phyloP scores from a whole-genome alignment of 345 rosid species.

The Turritis glabra region DNA sequence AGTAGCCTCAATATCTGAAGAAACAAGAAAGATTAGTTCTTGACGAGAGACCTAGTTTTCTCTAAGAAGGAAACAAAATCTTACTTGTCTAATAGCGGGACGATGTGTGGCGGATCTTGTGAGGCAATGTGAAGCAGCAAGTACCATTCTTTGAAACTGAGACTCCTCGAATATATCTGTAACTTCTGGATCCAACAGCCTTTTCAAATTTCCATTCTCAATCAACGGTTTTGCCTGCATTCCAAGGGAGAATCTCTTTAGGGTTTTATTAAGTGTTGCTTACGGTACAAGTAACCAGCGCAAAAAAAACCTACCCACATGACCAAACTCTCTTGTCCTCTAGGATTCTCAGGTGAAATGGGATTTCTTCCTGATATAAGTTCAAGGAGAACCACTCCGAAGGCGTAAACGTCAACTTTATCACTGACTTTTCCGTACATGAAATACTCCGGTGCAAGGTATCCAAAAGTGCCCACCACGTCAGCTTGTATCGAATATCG shows the following conservation, averaged over 20 bases:
- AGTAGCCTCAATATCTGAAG: conserved; percentile 63
- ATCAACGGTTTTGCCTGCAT: conserved; percentile 73
- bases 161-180: conserved; percentile 44
- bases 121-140: conserved; percentile 75
- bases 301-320: conserved; percentile 67
- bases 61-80: neutral
- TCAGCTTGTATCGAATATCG: conserved; percentile 58
- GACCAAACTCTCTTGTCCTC: conserved; percentile 74
- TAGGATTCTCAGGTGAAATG: conserved; percentile 45
- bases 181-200: conserved; percentile 60
- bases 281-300: neutral
- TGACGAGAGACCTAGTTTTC: neutral
- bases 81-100: conserved; percentile 51
- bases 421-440: conserved; percentile 93
- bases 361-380: conserved; percentile 77
- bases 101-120: conserved; percentile 72
- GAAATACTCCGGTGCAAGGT: conserved; percentile 93
- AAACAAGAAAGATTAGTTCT: conserved; percentile 11
- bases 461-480: conserved; percentile 94
- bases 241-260: conserved; percentile 7
- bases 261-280: neutral
- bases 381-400: conserved; percentile 83
- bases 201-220: conserved; percentile 51
- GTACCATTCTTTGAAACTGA: conserved; percentile 71
- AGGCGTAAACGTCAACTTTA: conserved; percentile 86